phyloP scores from a whole-genome alignment of 352 stramenopile genomes.

The Globisporangium apiculatum region DNA sequence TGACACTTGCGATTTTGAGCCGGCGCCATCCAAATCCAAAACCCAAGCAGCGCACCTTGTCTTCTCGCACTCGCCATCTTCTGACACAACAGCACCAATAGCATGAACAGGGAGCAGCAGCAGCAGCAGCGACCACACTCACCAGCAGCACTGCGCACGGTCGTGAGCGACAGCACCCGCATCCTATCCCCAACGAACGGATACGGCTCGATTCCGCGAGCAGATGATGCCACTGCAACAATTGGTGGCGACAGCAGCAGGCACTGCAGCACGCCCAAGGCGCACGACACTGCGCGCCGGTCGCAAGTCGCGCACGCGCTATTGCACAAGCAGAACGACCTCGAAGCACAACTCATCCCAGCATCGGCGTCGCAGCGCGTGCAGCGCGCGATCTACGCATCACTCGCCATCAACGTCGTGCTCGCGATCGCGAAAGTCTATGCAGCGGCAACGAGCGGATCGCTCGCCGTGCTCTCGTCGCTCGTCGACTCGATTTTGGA shows the following conservation, averaged over 20 bases:
- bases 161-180: neutral
- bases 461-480: constrained; percentile 91
- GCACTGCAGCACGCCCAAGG: too few species aligned
- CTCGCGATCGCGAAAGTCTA: constrained; percentile 71
- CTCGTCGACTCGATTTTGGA: constrained; percentile 93
- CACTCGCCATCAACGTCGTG: constrained; percentile 65
- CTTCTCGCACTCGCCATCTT: too few species aligned
- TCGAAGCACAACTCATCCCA: constrained; percentile 33
- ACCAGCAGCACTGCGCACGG: neutral
- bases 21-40: too few species aligned
- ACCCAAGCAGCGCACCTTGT: neutral
- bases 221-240: neutral
- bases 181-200: neutral
- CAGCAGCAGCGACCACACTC: neutral
- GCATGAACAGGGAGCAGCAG: constrained; percentile 5
- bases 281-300: constrained; percentile 15
- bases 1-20: neutral
- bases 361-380: constrained; percentile 38
- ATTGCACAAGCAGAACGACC: constrained; percentile 50
- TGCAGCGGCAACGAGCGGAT: constrained; percentile 76
- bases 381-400: constrained; percentile 63
- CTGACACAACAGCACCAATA: neutral
- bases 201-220: constrained; percentile 7
- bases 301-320: constrained; percentile 73
- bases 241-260: too few species aligned